Percentiles rank a stretch among this genome's conserved stretches.
These are phyloP conservation scores for Dendrobium chrysotoxum DNA, from an alignment of 106 monocot species.

Conservation along the genomic window DNA sequence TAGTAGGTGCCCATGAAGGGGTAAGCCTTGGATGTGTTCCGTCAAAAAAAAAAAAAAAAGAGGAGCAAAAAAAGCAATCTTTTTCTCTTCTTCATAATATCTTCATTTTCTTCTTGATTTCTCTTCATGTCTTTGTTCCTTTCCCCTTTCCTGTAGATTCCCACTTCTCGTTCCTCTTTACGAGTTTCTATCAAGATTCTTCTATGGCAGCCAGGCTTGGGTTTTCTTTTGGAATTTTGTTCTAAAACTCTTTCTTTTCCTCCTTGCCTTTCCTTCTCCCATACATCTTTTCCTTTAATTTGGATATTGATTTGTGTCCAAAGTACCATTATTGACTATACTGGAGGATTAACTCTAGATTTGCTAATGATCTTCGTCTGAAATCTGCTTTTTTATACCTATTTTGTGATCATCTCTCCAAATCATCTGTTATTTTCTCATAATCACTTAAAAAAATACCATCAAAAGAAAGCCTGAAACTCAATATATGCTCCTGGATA, in stretches of 20 bases:
- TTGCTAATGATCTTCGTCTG: background rate
- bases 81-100: background rate
- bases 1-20: background rate
- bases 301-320: background rate
- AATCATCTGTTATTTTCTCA: background rate
- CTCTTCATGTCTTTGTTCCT: background rate
- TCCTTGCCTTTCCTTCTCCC: background rate
- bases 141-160: background rate
- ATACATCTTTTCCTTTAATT: background rate
- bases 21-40: constrained; percentile 7
- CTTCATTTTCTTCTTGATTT: constrained; percentile 1
- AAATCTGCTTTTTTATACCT: background rate
- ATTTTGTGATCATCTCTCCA: background rate
- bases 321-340: too few relatives aligned
- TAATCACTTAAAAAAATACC: background rate
- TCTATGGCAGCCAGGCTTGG: background rate
- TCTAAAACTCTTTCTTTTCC: background rate
- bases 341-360: background rate
- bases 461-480: background rate
- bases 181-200: background rate
- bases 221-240: background rate
- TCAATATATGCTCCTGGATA: background rate
- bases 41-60: background rate
- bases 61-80: background rate
- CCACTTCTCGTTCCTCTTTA: background rate